phyloP scores from a whole-genome alignment of 148 eudicot genomes.

The Cornus florida region DNA sequence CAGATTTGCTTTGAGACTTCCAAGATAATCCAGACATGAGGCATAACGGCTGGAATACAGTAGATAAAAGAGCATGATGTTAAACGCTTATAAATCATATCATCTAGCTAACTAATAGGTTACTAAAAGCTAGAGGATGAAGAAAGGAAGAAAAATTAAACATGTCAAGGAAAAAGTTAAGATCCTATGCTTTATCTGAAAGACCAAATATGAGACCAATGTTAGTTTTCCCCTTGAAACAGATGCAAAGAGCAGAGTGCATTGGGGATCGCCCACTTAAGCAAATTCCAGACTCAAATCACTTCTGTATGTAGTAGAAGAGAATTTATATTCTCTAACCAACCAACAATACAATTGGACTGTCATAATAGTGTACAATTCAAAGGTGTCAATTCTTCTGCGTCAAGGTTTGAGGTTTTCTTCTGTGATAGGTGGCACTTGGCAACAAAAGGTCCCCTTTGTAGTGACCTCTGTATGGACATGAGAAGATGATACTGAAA shows the following conservation, averaged over 20 bases:
- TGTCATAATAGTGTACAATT: background rate
- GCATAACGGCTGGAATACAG: slow-evolving; percentile 71
- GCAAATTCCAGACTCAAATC: background rate
- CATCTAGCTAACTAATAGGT: too few relatives aligned
- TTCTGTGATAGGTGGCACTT: background rate
- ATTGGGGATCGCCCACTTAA: background rate
- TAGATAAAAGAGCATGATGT: background rate
- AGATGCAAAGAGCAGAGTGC: background rate
- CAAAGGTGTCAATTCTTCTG: background rate
- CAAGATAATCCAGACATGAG: slow-evolving; percentile 84
- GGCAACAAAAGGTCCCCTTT: background rate
- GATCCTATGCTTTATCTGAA: too few relatives aligned
- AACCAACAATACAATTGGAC: background rate
- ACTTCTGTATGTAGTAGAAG: too few relatives aligned
- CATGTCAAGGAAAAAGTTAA: too few relatives aligned
- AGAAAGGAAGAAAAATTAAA: too few relatives aligned
- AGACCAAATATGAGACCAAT: background rate
- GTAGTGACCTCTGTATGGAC: background rate
- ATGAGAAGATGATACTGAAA: background rate
- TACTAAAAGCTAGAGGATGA: too few relatives aligned
- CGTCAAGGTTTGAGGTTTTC: background rate
- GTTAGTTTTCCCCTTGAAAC: background rate
- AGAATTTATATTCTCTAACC: too few relatives aligned
- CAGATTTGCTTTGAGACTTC: slow-evolving; percentile 75
- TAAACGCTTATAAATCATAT: too few relatives aligned